Conservation (phyloP, 805 yeast species). For the Isabelozyma pseudorhagii region DNA sequence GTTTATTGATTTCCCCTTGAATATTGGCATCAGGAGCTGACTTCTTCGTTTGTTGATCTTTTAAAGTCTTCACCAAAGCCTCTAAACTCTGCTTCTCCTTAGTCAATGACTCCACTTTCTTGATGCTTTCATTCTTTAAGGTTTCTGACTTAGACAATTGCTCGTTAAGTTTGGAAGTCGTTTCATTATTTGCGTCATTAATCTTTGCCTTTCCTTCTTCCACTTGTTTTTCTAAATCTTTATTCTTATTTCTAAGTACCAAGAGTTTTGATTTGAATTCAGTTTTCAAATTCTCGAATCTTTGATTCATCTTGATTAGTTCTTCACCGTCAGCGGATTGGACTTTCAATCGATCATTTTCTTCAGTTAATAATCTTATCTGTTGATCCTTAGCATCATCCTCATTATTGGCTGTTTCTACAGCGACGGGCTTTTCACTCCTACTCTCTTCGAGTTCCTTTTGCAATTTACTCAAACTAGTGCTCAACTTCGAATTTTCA, state of each 20-base stretch:
- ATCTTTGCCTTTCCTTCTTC: slow-evolving; percentile 10
- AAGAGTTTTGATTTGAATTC: slow-evolving; percentile 23
- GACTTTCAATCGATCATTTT: slow-evolving; percentile 52
- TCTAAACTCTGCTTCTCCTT: slow-evolving; percentile 10
- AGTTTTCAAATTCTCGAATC: slow-evolving; percentile 26
- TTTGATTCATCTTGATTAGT: slow-evolving; percentile 24
- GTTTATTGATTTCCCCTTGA: slow-evolving; percentile 3
- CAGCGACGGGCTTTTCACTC: slow-evolving; percentile 36
- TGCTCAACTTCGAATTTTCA: slow-evolving; percentile 33
- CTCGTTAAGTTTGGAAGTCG: not conserved
- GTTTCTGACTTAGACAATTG: slow-evolving; percentile 7
- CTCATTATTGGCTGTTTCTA: not conserved
- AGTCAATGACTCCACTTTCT: slow-evolving; percentile 7
- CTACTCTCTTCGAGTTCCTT: slow-evolving; percentile 26
- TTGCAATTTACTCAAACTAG: slow-evolving; percentile 35
- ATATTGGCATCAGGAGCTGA: slow-evolving; percentile 3
- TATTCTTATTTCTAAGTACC: slow-evolving; percentile 20
- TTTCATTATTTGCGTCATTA: slow-evolving; percentile 2
- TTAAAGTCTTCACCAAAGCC: slow-evolving; percentile 5
- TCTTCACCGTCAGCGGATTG: slow-evolving; percentile 28
- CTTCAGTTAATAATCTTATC: slow-evolving; percentile 46
- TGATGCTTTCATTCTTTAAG: slow-evolving; percentile 7
- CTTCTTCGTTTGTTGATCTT: not conserved
- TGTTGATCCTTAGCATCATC: slow-evolving; percentile 49
- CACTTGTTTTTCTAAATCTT: slow-evolving; percentile 12